Evolutionary conservation across 768 basidiomycete species (phyloP), one percentile per base, ranked within the genome.

Genomic region (Porphyrellus cyaneotinctus): DNA sequence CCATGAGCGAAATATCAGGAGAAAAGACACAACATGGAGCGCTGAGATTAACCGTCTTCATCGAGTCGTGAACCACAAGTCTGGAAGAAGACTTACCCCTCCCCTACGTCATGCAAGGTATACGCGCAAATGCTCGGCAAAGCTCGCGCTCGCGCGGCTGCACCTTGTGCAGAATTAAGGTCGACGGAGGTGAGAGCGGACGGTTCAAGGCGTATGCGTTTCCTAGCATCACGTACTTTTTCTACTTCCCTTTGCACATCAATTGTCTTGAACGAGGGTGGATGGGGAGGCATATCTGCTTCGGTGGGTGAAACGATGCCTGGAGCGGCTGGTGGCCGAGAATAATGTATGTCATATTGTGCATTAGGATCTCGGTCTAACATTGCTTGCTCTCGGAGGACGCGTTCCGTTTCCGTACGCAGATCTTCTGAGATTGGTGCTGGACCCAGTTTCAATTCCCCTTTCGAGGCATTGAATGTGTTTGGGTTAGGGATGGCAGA

Each of bases 71-170:
- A 43, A 55, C 44, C 32, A 33, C 15, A 31, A 32, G 36, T 41
- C 18, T 20, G 18, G 31, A 46, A 37, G 31, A 44, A 35, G 30
- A 57, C 87, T 62, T 65, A 97, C 95, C 92, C 91, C 73, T 98
- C 95, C n/a, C 86, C 85, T 2, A 89, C 84, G 62, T 98, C 94
- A 66, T 97, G 95, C 37, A 99, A 65, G 4, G 97, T 98, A 64
- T 97, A 98, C 7, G 91, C 85, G 60, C 95, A 97, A 49, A 98
- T 85, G 60, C 95, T 97, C 3, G 95, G 95, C 51, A 95, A 71
- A 38, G 86, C 87, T 14, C 83, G 78, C 2, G 84, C 77, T 51
- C 81, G 74, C 4, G 62, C 60, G 30, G 80, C 68, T 47, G 73
- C 71, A 10, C 78, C 83, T 67, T 87, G 88, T 30, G 81, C 69